Percentiles rank a stretch among this genome's conserved stretches.
These are phyloP conservation scores for Tetragonia tetragonoides DNA, from an alignment of 148 eudicot genomes.

Conservation along the genomic window DNA sequence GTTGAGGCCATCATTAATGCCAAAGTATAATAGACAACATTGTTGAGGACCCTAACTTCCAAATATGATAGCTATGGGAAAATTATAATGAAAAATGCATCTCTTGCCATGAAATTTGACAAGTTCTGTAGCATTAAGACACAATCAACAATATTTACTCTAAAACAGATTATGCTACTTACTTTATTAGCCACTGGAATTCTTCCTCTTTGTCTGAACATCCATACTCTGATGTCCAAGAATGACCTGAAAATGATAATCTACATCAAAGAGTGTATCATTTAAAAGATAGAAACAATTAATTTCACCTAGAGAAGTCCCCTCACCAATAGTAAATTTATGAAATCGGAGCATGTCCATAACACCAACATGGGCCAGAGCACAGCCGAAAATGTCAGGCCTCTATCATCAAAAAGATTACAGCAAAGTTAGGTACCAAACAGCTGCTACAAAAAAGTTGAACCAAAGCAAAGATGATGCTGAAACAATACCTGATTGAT, in stretches of 20 bases:
- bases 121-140: neutral
- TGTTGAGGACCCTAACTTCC: no score
- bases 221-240: conserved; percentile 93
- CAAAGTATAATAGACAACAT: no score
- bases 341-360: conserved; percentile 99
- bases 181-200: conserved; percentile 84
- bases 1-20: no score
- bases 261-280: conserved; percentile 14
- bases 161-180: conserved; percentile 27
- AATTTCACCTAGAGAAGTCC: conserved; percentile 3
- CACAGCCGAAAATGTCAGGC: conserved; percentile 95
- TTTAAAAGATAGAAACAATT: neutral
- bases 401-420: conserved; percentile 54
- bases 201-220: conserved; percentile 95
- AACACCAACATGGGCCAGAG: conserved; percentile 97
- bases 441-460: neutral
- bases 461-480: neutral
- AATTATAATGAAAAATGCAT: neutral
- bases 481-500: conserved; percentile 71
- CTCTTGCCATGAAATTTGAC: neutral
- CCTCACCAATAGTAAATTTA: conserved; percentile 91
- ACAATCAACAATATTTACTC: neutral
- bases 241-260: conserved; percentile 56
- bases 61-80: no score
- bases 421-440: neutral